Evolutionary conservation across 1,284 basidiomycete species (phyloP).

Genomic region (Fistulina hepatica): DNA sequence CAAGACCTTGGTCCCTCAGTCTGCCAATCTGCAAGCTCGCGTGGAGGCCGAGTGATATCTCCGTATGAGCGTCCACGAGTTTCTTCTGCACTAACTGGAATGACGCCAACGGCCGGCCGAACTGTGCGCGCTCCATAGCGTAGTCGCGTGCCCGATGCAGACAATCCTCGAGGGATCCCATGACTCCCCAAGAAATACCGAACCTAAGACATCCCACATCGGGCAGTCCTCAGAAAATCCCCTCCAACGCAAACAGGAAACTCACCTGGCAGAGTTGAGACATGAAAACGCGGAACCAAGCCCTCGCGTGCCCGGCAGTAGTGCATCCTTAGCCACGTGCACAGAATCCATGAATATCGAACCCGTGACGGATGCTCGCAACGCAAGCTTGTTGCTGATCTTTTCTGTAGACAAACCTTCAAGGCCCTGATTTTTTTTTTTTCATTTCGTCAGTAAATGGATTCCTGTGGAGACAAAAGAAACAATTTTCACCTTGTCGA

Average conservation of each 20-base stretch:
- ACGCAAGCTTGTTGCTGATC: slow-evolving; percentile 89
- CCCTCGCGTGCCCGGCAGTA: slow-evolving; percentile 69
- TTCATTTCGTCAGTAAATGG: too few species aligned
- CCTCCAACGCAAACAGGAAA: neutral
- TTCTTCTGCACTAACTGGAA: slow-evolving; percentile 98
- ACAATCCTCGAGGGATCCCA: slow-evolving; percentile 93
- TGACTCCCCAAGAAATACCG: slow-evolving; percentile 90
- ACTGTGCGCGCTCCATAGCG: slow-evolving; percentile 84
- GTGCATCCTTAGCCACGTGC: slow-evolving; percentile 52
- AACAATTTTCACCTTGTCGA: slow-evolving; percentile 64
- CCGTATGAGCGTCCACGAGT: slow-evolving; percentile 85
- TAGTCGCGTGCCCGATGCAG: slow-evolving; percentile 72
- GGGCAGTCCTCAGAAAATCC: neutral
- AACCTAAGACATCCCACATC: slow-evolving; percentile 31
- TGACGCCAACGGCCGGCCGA: slow-evolving; percentile 79
- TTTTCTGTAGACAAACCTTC: slow-evolving; percentile 79
- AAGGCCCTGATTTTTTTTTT: too few species aligned
- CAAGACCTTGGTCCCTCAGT: slow-evolving; percentile 73
- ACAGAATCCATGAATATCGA: slow-evolving; percentile 92
- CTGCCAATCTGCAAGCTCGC: slow-evolving; percentile 80
- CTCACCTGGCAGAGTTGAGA: slow-evolving; percentile 75
- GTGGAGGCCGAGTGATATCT: slow-evolving; percentile 73
- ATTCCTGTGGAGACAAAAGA: neutral
- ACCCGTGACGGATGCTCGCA: slow-evolving; percentile 85
- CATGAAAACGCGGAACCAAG: slow-evolving; percentile 84